A percentile compares a stretch with the other conserved stretches of the same genome.
Conservation (phyloP, 352 stramenopile genomes). For the Hyaloperonospora brassicae region DNA sequence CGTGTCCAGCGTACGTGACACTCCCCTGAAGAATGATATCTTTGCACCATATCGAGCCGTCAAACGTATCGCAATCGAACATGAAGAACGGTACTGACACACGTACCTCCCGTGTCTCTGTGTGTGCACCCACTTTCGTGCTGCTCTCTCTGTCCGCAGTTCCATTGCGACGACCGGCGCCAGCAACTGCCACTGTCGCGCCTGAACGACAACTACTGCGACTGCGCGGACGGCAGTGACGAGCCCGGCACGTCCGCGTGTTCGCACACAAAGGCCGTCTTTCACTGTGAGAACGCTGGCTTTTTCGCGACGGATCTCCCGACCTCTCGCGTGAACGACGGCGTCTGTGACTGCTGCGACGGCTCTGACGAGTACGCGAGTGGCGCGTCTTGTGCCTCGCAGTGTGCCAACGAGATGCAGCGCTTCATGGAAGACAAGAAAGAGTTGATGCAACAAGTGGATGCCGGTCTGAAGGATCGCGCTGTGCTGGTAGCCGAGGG, state of each 20-base stretch:
- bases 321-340: conserved; percentile 81
- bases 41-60: not conserved
- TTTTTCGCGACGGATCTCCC: conserved; percentile 54
- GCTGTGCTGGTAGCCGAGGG: conserved; percentile 26
- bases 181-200: conserved; percentile 41
- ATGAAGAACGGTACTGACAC: no score
- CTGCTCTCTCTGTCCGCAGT: conserved; percentile 24
- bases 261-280: conserved; percentile 35
- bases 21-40: not conserved
- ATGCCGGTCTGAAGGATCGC: conserved; percentile 51
- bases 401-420: conserved; percentile 27
- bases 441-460: conserved; percentile 61
- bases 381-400: conserved; percentile 31
- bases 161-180: conserved; percentile 59
- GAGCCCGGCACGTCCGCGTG: conserved; percentile 84
- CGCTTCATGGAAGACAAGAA: conserved; percentile 48
- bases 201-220: conserved; percentile 92
- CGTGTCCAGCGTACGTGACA: conserved; percentile 32
- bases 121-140: not conserved
- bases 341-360: conserved; percentile 97
- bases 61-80: no score
- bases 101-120: no score
- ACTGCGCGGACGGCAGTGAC: conserved; percentile 88
- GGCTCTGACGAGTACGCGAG: conserved; percentile 82
- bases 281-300: conserved; percentile 32